A percentile compares a stretch with the other conserved stretches of the same genome.
Conservation (phyloP, 257 asterid genomes). For the Marsdenia floribunda region DNA sequence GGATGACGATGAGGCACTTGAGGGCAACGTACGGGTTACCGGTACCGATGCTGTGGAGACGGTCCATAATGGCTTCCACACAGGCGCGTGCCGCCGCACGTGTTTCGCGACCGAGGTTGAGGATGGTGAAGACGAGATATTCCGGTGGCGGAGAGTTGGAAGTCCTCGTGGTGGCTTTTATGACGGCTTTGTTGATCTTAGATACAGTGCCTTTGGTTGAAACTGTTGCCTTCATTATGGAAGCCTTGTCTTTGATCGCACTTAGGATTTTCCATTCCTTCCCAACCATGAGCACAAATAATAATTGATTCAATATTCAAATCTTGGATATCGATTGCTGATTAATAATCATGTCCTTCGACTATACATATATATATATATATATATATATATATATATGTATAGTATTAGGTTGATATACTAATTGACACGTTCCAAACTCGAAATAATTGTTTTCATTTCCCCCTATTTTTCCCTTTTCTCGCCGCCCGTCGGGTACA, state of each 20-base stretch:
- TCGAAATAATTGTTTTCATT: neutral
- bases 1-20: constrained; percentile 34
- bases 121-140: constrained; percentile 25
- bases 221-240: constrained; percentile 31
- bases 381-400: neutral
- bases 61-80: constrained; percentile 28
- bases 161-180: constrained; percentile 34
- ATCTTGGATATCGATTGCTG: neutral
- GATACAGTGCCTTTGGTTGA: constrained; percentile 25
- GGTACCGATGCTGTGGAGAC: constrained; percentile 30
- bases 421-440: neutral
- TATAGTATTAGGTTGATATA: neutral
- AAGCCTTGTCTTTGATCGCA: constrained; percentile 33
- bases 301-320: neutral
- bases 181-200: constrained; percentile 20
- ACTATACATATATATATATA: neutral
- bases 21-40: constrained; percentile 30
- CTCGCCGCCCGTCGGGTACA: neutral
- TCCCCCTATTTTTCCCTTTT: neutral
- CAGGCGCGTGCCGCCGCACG: constrained; percentile 25
- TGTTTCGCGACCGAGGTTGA: constrained; percentile 25
- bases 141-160: constrained; percentile 28
- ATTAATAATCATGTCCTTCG: neutral
- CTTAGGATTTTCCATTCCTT: constrained; percentile 24
- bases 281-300: neutral